Evolutionary conservation across 176 grass and related monocot genomes (phyloP).

Genomic region (Rhynchospora pubera): DNA sequence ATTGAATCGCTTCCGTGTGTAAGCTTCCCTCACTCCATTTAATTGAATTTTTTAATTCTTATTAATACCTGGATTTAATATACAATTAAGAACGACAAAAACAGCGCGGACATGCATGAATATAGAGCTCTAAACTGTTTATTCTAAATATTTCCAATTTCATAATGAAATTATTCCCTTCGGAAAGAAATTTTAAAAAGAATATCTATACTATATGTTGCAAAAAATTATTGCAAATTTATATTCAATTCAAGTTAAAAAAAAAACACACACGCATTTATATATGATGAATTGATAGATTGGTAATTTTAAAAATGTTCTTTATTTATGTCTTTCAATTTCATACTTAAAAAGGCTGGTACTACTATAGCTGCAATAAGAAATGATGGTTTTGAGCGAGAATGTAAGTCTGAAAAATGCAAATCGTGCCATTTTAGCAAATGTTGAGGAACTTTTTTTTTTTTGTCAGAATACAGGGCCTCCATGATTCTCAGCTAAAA

Average conservation of each 20-base stretch:
- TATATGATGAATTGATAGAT: too few species aligned
- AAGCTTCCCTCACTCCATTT: background rate
- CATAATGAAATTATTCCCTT: background rate
- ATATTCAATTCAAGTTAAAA: background rate
- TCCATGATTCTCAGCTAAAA: background rate
- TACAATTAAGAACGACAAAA: slow-evolving; percentile 2
- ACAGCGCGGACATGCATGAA: background rate
- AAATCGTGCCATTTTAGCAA: background rate
- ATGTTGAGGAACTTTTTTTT: background rate
- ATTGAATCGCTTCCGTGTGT: background rate
- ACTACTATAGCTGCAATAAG: too few species aligned
- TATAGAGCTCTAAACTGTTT: background rate
- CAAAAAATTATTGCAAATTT: background rate
- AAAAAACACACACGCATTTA: background rate
- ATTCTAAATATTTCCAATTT: background rate
- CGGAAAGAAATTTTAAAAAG: background rate
- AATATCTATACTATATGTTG: background rate
- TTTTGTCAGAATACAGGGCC: background rate
- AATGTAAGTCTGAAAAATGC: background rate
- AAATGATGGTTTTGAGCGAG: background rate
- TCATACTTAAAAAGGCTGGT: too few species aligned
- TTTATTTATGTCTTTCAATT: too few species aligned
- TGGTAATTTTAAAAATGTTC: too few species aligned
- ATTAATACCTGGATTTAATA: background rate
- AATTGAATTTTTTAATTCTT: background rate